Conservation (phyloP, 257 asterid species). For the Rhazya stricta region DNA sequence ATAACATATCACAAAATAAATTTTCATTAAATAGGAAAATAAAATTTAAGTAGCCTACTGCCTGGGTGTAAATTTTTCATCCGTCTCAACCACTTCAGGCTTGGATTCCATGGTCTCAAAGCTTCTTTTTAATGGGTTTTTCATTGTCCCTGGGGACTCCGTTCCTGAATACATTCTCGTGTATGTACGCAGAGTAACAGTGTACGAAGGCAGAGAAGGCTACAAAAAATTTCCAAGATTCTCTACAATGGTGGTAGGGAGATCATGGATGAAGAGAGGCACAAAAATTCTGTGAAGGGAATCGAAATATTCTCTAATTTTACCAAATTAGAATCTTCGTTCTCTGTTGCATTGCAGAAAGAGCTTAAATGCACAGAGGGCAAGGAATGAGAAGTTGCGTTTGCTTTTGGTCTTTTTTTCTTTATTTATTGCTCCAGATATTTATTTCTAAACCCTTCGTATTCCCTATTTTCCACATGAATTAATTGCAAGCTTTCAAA, state of each 20-base stretch:
- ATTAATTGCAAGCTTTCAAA: no score
- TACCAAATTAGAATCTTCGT: not conserved
- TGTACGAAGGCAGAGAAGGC: constrained; percentile 1
- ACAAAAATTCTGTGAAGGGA: constrained; percentile 5
- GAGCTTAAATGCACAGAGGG: not conserved
- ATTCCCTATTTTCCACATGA: no score
- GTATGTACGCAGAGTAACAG: constrained; percentile 20
- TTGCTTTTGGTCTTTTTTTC: not conserved
- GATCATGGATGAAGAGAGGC: not conserved
- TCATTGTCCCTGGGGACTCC: constrained; percentile 27
- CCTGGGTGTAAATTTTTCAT: constrained; percentile 32
- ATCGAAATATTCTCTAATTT: not conserved
- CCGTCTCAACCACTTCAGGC: constrained; percentile 21
- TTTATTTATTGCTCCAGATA: no score
- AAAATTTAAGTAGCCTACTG: constrained; percentile 32
- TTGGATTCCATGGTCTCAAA: constrained; percentile 27
- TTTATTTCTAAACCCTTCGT: no score
- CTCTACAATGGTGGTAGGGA: not conserved
- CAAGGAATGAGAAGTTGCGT: not conserved
- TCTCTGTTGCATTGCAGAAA: not conserved
- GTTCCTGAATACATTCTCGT: constrained; percentile 6
- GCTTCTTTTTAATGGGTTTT: constrained; percentile 43
- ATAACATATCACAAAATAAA: not conserved
- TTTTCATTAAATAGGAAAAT: not conserved
- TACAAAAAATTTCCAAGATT: not conserved